Evolutionary conservation across 495 filamentous ascomycete species (phyloP), one percentile per base, ranked within the genome.

Genomic region (Talaromyces proteolyticus): DNA sequence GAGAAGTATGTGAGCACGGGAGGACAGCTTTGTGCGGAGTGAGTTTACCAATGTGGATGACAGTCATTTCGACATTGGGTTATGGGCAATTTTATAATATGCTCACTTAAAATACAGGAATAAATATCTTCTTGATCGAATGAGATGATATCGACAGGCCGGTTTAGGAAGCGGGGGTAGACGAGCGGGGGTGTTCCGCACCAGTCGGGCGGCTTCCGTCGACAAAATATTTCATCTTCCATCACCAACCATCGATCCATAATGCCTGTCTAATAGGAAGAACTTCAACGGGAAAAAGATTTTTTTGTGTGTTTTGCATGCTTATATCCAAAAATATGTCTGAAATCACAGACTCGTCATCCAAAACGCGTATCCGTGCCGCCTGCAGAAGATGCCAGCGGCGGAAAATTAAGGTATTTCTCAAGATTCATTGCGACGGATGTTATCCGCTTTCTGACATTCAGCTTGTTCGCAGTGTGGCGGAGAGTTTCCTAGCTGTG

Each of bases 351-450:
- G 58, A 65, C 39, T 63, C 62, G 16, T 58, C 59, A 25, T 56
- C 53, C 3, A 58, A 53, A 41, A 54, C 47, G 45, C 64, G 65
- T 55, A 67, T 67, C 45, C 66, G 64, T 22, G 64, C 62, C 50
- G 68, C 70, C n/a, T 75, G 72, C 47, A 57, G 58, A 24, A 62
- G 73, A 14, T 67, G 66, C 29, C 62, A 67, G 44, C 53, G 57
- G 53, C 54, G 66, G 51, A 69, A 69, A 52, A 69, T 66, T 49
- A 59, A 57, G 37, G 63, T 63, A 53, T 40, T 56, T 51, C 47
- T 16, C 14, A 17, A 37, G 19, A 6, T 22, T 29, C n/a, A 17
- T 19, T 6, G 19, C 14, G 20, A 26, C 21, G 14, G 36, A 22
- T 29, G 4, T 10, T 18, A 42, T 39, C 14, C 22, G 29, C 20